Evolutionary conservation across 805 yeast genomes (phyloP).

Genomic region (Zygotorulaspora florentina): DNA sequence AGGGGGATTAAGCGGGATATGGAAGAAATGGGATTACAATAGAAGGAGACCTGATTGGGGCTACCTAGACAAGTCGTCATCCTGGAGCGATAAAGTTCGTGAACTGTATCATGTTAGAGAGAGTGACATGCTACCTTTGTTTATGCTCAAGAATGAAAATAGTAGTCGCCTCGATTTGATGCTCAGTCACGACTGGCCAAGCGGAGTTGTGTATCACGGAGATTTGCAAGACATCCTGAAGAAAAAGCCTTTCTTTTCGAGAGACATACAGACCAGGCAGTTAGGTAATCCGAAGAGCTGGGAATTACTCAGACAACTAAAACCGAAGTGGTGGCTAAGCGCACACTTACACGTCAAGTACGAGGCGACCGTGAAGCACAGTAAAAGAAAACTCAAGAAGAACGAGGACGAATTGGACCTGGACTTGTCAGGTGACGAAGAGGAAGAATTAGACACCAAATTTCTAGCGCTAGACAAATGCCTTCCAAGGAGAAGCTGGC

Average conservation of each 20-base stretch:
- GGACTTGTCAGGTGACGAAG: slow-evolving; percentile 25
- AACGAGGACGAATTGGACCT: slow-evolving; percentile 36
- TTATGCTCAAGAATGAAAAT: slow-evolving; percentile 32
- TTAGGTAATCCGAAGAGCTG: slow-evolving; percentile 73
- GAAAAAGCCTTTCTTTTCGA: slow-evolving; percentile 61
- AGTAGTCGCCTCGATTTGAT: slow-evolving; percentile 45
- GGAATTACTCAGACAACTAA: slow-evolving; percentile 47
- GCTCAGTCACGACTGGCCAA: slow-evolving; percentile 94
- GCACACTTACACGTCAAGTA: slow-evolving; percentile 84
- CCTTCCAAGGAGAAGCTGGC: slow-evolving; percentile 54
- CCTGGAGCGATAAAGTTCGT: slow-evolving; percentile 26
- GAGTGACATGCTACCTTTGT: slow-evolving; percentile 53
- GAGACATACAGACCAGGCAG: slow-evolving; percentile 53
- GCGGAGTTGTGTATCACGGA: slow-evolving; percentile 66
- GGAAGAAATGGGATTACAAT: slow-evolving; percentile 48
- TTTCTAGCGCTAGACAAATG: slow-evolving; percentile 88
- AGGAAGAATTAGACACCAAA: slow-evolving; percentile 32
- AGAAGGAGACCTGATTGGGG: slow-evolving; percentile 49
- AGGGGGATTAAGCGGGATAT: slow-evolving; percentile 84
- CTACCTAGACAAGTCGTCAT: slow-evolving; percentile 27
- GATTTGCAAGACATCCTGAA: slow-evolving; percentile 45
- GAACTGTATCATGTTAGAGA: slow-evolving; percentile 59
- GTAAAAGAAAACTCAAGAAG: slow-evolving; percentile 16
- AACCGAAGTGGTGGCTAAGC: slow-evolving; percentile 77
- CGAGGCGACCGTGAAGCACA: slow-evolving; percentile 50